These are phyloP conservation scores for Crithidia sp. DNA, from an alignment of 208 protist species.

Conservation along the genomic window DNA sequence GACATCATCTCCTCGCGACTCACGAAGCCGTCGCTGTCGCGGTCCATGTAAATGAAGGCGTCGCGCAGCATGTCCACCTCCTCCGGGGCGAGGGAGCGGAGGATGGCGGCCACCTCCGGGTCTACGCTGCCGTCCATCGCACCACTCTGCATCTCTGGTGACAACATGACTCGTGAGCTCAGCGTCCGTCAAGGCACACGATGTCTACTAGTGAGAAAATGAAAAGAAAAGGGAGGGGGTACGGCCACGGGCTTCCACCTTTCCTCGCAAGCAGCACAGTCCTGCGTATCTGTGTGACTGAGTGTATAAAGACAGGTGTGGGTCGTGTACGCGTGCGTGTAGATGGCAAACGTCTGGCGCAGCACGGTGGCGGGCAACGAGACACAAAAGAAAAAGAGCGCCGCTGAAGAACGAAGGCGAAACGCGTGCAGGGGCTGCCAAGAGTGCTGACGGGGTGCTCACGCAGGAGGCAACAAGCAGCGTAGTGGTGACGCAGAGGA, in stretches of 20 bases:
- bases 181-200: too few species aligned
- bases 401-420: too few species aligned
- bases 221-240: not conserved
- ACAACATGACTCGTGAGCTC: not conserved
- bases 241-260: not conserved
- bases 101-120: conserved; percentile 36
- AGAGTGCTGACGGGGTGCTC: too few species aligned
- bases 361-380: too few species aligned
- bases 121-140: conserved; percentile 22
- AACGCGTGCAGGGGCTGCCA: too few species aligned
- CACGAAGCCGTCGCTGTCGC: conserved; percentile 81
- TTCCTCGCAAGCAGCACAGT: too few species aligned
- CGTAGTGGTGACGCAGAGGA: too few species aligned
- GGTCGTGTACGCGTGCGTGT: too few species aligned
- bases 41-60: conserved; percentile 89
- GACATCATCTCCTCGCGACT: conserved; percentile 57
- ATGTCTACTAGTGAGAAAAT: not conserved
- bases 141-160: not conserved
- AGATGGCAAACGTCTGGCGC: too few species aligned
- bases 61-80: conserved; percentile 90
- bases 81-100: conserved; percentile 64
- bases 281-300: not conserved
- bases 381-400: too few species aligned
- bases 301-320: not conserved
- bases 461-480: too few species aligned